Base-by-base conservation (phyloP, 192 early-diverging fungal species). In the Chytriomyces sp. region DNA sequence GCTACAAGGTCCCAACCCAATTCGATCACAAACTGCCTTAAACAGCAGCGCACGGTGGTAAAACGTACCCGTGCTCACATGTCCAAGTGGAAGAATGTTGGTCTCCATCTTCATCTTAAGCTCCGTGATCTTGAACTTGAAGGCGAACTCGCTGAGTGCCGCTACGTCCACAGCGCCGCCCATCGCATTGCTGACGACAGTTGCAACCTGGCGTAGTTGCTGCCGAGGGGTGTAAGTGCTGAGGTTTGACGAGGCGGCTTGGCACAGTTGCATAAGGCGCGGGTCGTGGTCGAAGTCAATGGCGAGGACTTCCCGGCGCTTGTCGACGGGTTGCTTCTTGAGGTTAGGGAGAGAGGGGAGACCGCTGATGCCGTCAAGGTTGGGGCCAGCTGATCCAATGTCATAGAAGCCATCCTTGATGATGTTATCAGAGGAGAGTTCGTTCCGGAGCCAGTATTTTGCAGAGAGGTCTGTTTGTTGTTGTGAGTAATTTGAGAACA, bases 41-140 rank as follows among this genome's bases (percentile, higher is more conserved):
- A 87, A 87, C n/a, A 87, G 78, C 36, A 87, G 56, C 0, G 85
- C 85, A 33, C 85, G 49, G 58, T 87, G 85, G 60, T 87, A 87
- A 49, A 87, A 87, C 2, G 82, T 87, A 7, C 85, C 85, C 19
- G 70, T 69, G 3, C 37, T 57, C 12, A 87, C 63, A 22, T 55
- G 22, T 2, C 85, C 85, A 14, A 87, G 53, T n/a, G 72, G 79
- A 22, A 87, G 39, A 19, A 86, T 81, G 63, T 87, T 87, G 8
- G 74, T 60, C 25, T 54, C 73, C 3, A 39, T 30, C 52, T 77
- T 72, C 26, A 87, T 44, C 53, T 87, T 87, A 8, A 82, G 67
- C 62, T 87, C 84, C 4, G 84, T 78, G 30, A 86, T 82, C 38
- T 76, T 76, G 64, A 87, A 86, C 77, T 86, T 86, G 77, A 79